Evolutionary conservation across 108 stramenopile species (phyloP).

Genomic region (Mayamaea pseudoterrestris): DNA sequence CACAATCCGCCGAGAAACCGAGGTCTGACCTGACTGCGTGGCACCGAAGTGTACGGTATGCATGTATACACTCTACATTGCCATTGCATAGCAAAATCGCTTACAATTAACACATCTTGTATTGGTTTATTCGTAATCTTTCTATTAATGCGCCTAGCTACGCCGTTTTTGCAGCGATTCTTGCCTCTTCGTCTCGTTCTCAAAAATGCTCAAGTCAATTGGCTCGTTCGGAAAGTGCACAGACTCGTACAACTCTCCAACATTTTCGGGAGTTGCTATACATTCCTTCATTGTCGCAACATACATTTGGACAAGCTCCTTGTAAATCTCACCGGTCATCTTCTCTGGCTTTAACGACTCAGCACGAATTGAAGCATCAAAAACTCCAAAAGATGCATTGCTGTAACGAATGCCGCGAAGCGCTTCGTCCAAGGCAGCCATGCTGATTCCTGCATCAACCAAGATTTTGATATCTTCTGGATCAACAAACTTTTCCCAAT

Average conservation of each 20-base stretch:
- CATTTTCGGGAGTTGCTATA: slow-evolving; percentile 31
- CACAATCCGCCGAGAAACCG: no score
- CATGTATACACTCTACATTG: no score
- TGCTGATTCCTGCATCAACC: slow-evolving; percentile 38
- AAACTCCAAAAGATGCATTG: slow-evolving; percentile 52
- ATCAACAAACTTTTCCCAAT: slow-evolving; percentile 75
- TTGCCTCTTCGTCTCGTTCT: slow-evolving; percentile 40
- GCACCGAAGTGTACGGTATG: no score
- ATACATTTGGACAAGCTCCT: slow-evolving; percentile 24
- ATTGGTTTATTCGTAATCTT: no score
- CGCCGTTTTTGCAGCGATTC: slow-evolving; percentile 15
- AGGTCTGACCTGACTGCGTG: no score
- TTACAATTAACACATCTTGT: no score
- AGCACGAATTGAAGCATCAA: slow-evolving; percentile 51
- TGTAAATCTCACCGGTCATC: slow-evolving; percentile 36
- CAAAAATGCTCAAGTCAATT: slow-evolving; percentile 51
- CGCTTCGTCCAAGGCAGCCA: slow-evolving; percentile 45
- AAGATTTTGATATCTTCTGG: slow-evolving; percentile 57
- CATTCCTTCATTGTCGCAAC: slow-evolving; percentile 28
- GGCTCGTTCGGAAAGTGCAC: slow-evolving; percentile 52
- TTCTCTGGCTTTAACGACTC: slow-evolving; percentile 47
- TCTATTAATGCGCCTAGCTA: no score
- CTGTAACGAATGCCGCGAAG: slow-evolving; percentile 54
- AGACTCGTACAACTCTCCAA: slow-evolving; percentile 54
- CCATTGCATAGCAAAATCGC: no score